Evolutionary conservation across 331 rosid genomes (phyloP).

Genomic region (Erythrophleum ivorense): DNA sequence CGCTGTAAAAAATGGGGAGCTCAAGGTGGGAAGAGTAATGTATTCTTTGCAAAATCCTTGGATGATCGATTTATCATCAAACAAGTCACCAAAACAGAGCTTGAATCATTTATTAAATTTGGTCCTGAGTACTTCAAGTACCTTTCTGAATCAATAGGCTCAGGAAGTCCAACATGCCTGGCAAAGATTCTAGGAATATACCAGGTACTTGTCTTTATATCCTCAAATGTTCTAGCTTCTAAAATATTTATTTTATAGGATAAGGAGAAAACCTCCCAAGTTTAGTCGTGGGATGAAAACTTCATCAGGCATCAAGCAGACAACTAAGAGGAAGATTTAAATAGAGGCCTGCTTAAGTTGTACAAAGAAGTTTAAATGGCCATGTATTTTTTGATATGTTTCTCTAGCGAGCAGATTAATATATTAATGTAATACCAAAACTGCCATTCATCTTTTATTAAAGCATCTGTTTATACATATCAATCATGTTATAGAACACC

Average conservation of each 20-base stretch:
- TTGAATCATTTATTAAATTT: conserved; percentile 75
- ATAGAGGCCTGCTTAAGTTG: background rate
- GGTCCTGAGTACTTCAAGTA: conserved; percentile 76
- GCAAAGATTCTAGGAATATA: conserved; percentile 85
- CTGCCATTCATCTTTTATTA: background rate
- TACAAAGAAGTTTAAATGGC: background rate
- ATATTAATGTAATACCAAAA: conserved; percentile 6
- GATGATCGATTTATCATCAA: conserved; percentile 81
- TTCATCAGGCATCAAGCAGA: conserved; percentile 14
- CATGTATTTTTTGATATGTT: background rate
- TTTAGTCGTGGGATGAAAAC: conserved; percentile 26
- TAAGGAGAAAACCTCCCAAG: conserved; percentile 14
- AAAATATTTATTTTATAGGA: conserved; percentile 1
- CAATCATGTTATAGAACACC: background rate
- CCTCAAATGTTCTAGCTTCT: background rate
- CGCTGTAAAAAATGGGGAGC: conserved; percentile 90
- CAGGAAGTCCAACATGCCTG: conserved; percentile 76
- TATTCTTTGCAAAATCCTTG: conserved; percentile 77
- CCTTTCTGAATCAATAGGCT: conserved; percentile 63
- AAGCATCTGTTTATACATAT: background rate
- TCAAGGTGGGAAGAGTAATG: conserved; percentile 89
- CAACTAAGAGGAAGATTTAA: background rate
- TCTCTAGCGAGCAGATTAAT: background rate
- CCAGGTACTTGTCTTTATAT: conserved; percentile 56
- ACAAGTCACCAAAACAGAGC: conserved; percentile 79